phyloP scores from a whole-genome alignment of 1,284 basidiomycete species.

The Singerocomus inundabilis region DNA sequence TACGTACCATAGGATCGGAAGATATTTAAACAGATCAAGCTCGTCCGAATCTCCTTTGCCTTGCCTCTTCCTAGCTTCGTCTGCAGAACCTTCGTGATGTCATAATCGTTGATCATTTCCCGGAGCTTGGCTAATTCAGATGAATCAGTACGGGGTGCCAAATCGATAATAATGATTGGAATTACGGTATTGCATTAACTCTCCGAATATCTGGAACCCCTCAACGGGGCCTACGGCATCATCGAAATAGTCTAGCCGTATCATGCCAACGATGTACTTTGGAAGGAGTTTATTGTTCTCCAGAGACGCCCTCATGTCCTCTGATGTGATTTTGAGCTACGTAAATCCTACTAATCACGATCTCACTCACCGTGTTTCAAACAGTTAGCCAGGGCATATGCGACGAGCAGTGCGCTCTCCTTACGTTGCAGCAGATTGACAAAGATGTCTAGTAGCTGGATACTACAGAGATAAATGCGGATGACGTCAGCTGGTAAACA shows the following conservation, averaged over 20 bases:
- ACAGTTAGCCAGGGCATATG: slow-evolving; percentile 17
- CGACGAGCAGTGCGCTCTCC: slow-evolving; percentile 10
- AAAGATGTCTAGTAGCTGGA: slow-evolving; percentile 3
- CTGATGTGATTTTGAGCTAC: slow-evolving; percentile 4
- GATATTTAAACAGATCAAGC: slow-evolving; percentile 27
- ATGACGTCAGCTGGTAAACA: slow-evolving; percentile 4
- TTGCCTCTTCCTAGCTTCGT: slow-evolving; percentile 16
- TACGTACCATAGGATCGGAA: slow-evolving; percentile 17
- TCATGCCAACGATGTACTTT: slow-evolving; percentile 22
- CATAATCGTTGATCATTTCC: slow-evolving; percentile 7
- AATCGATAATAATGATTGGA: background rate
- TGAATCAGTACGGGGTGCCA: background rate
- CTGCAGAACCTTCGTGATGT: slow-evolving; percentile 18
- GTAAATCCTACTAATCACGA: accelerated
- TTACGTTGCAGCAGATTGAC: slow-evolving; percentile 12
- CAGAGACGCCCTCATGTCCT: slow-evolving; percentile 17
- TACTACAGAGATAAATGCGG: slow-evolving; percentile 1
- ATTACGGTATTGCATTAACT: slow-evolving; percentile 25
- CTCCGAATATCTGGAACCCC: slow-evolving; percentile 29
- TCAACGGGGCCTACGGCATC: slow-evolving; percentile 27
- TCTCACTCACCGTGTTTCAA: slow-evolving; percentile 16
- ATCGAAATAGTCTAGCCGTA: slow-evolving; percentile 27
- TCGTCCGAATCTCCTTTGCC: slow-evolving; percentile 20
- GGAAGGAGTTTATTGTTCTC: slow-evolving; percentile 8
- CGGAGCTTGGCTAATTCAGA: slow-evolving; percentile 17